Evolutionary conservation across 2,329 filamentous ascomycete species (phyloP).

Genomic region (Tolypocladium tropicale): DNA sequence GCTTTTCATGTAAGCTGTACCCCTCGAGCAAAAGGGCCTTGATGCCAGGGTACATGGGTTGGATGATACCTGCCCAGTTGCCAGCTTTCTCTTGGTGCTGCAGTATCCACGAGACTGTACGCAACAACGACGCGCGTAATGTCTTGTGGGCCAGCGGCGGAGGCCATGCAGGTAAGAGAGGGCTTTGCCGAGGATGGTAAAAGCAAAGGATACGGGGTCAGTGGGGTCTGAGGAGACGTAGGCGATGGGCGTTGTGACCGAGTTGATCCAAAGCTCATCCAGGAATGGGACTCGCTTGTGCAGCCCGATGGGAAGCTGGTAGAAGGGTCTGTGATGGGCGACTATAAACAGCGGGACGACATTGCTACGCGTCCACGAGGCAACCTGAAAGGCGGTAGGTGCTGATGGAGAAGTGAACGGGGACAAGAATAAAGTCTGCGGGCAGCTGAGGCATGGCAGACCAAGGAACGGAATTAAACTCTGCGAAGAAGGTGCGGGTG

Average conservation of each 20-base stretch:
- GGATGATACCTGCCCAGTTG: background rate
- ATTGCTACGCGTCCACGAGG: too few species aligned
- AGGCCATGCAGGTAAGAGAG: too few species aligned
- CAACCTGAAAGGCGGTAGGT: background rate
- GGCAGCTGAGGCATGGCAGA: background rate
- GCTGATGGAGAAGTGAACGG: background rate
- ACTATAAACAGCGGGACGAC: too few species aligned
- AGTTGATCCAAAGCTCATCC: too few species aligned
- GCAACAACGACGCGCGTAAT: background rate
- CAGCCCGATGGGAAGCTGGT: too few species aligned
- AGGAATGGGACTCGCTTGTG: too few species aligned
- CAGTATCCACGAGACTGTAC: background rate
- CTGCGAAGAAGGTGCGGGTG: background rate
- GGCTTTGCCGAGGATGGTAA: too few species aligned
- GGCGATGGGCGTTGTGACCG: too few species aligned
- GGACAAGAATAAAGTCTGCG: background rate
- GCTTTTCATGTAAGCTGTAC: background rate
- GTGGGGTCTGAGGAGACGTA: too few species aligned
- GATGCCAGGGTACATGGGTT: background rate
- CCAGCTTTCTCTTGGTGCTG: background rate
- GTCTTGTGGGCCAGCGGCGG: background rate
- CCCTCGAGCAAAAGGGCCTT: background rate
- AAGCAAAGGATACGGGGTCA: too few species aligned
- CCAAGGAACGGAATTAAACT: background rate
- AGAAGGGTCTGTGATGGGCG: too few species aligned